These are phyloP conservation scores for Hansenula sp. DNA, from an alignment of 1,139 yeast genomes.

Conservation along the genomic window DNA sequence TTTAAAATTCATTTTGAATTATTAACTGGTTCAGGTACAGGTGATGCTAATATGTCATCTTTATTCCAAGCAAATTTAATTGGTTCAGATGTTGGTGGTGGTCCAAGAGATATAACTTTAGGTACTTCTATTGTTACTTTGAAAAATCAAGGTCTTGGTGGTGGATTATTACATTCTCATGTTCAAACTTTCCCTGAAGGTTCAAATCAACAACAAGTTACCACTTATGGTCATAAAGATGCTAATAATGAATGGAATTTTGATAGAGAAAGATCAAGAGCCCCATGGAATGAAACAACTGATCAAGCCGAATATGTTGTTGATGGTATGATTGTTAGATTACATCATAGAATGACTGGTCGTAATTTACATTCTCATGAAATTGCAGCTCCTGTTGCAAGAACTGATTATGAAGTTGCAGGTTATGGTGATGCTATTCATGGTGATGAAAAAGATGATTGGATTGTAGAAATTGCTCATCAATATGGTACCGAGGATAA, in stretches of 20 bases:
- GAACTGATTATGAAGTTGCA: slow-evolving; percentile 76
- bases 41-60: slow-evolving; percentile 96
- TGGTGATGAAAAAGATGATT: slow-evolving; percentile 91
- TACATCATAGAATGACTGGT: slow-evolving; percentile 77
- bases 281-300: slow-evolving; percentile 46
- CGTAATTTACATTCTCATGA: slow-evolving; percentile 90
- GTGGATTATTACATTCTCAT: slow-evolving; percentile 93
- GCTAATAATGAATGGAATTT: slow-evolving; percentile 86
- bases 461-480: slow-evolving; percentile 86
- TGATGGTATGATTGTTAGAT: slow-evolving; percentile 74
- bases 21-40: slow-evolving; percentile 76
- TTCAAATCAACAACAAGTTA: slow-evolving; percentile 92
- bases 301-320: slow-evolving; percentile 52
- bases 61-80: slow-evolving; percentile 89
- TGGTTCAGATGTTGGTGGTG: slow-evolving; percentile 77
- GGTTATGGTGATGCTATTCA: slow-evolving; percentile 83
- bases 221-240: slow-evolving; percentile 92
- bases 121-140: slow-evolving; percentile 76
- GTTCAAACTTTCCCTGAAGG: slow-evolving; percentile 93
- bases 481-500: slow-evolving; percentile 70
- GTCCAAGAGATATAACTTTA: slow-evolving; percentile 83
- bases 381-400: slow-evolving; percentile 75
- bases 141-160: slow-evolving; percentile 88
- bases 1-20: slow-evolving; percentile 75
- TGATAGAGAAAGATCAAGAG: slow-evolving; percentile 64